phyloP scores from a whole-genome alignment of 441 rosid genomes.

The Raphanus hybrid region DNA sequence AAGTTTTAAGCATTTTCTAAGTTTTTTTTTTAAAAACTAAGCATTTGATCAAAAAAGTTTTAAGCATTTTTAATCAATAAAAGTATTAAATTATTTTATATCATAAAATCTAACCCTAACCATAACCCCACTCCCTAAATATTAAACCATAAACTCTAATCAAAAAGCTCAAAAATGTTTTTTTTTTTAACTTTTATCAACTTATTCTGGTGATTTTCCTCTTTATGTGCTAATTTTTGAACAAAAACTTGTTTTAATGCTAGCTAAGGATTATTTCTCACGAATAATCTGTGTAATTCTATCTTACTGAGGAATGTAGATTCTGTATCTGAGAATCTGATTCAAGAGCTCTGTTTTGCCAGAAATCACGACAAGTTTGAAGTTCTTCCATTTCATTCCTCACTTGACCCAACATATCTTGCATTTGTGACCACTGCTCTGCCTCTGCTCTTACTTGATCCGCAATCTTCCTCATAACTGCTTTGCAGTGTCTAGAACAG shows the following conservation, averaged over 20 bases:
- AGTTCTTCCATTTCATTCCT: slow-evolving; percentile 88
- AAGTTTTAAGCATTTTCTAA: neutral
- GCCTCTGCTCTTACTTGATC: slow-evolving; percentile 87
- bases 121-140: no score
- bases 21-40: no score
- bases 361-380: slow-evolving; percentile 78
- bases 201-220: no score
- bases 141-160: no score
- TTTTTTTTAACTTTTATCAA: no score
- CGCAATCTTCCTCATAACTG: slow-evolving; percentile 61
- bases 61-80: neutral
- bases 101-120: neutral
- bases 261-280: no score
- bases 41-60: neutral
- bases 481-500: slow-evolving; percentile 82
- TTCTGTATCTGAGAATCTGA: slow-evolving; percentile 64
- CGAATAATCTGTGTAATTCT: neutral
- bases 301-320: slow-evolving; percentile 62
- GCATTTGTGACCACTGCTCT: slow-evolving; percentile 98
- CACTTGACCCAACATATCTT: slow-evolving; percentile 79
- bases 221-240: no score
- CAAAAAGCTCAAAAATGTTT: no score
- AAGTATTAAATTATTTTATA: no score
- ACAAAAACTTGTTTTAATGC: no score
- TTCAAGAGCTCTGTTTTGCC: slow-evolving; percentile 79